These are phyloP conservation scores for Cokeromyces recurvatus DNA, from an alignment of 371 early-diverging fungal genomes.

Conservation along the genomic window DNA sequence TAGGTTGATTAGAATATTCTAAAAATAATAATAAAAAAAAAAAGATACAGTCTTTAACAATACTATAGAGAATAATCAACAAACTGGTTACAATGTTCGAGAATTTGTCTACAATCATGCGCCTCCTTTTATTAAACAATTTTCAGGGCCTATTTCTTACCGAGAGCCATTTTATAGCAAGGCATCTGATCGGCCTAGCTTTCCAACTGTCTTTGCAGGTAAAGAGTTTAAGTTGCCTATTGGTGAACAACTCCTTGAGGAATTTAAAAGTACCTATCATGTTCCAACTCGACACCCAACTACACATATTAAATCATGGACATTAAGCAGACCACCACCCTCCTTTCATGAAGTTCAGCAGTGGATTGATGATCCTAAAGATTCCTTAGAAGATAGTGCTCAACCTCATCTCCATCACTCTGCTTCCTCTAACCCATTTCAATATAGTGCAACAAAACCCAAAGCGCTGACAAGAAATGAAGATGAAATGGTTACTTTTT, in stretches of 20 bases:
- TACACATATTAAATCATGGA: constrained; percentile 26
- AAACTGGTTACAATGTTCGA: too few species aligned
- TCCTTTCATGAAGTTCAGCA: constrained; percentile 11
- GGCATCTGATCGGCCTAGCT: constrained; percentile 48
- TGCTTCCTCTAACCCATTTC: constrained; percentile 48
- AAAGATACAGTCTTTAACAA: too few species aligned
- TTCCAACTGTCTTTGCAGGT: constrained; percentile 47
- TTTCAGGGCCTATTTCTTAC: constrained; percentile 42
- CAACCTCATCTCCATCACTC: constrained; percentile 51
- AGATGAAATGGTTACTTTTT: too few species aligned
- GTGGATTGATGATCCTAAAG: constrained; percentile 20
- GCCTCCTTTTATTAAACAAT: constrained; percentile 25
- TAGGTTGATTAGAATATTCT: too few species aligned
- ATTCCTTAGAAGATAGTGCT: neutral
- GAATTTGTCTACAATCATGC: constrained; percentile 15
- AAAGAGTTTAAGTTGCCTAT: constrained; percentile 47
- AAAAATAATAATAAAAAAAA: too few species aligned
- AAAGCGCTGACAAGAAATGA: constrained; percentile 11
- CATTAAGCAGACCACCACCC: constrained; percentile 29
- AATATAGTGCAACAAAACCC: constrained; percentile 47
- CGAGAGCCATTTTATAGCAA: constrained; percentile 63
- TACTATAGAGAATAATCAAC: too few species aligned
- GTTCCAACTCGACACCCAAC: neutral
- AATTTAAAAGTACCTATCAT: constrained; percentile 6
- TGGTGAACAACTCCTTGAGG: constrained; percentile 14